Conservation (phyloP, 1,139 yeast species). For the Suhomyces kunorum region DNA sequence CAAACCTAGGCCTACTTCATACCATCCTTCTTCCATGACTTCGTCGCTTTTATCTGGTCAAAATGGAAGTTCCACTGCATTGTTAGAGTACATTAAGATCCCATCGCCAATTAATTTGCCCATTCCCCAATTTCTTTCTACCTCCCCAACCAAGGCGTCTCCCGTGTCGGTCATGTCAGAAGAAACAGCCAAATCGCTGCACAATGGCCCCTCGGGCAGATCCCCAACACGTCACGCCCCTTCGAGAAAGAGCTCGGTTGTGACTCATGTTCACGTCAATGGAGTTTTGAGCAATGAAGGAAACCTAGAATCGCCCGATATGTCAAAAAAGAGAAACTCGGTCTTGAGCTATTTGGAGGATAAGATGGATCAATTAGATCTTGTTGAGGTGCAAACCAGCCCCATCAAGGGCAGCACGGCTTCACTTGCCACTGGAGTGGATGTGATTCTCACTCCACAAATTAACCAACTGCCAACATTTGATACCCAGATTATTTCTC, state of each 20-base stretch:
- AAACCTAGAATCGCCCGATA: conserved; percentile 19
- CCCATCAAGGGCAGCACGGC: conserved; percentile 20
- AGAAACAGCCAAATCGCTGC: conserved; percentile 13
- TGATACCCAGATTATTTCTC: conserved; percentile 25
- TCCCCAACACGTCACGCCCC: conserved; percentile 18
- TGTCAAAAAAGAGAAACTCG: conserved; percentile 41
- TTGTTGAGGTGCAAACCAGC: conserved; percentile 30
- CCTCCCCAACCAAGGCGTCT: conserved; percentile 39
- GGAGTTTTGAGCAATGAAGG: conserved; percentile 45
- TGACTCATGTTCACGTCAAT: conserved; percentile 50
- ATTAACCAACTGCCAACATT: conserved; percentile 33
- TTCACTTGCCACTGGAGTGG: conserved; percentile 13
- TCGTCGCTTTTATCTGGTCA: conserved; percentile 32
- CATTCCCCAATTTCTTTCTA: conserved; percentile 38
- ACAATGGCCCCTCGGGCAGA: conserved; percentile 12
- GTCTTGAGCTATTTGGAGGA: conserved; percentile 50
- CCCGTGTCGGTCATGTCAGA: conserved; percentile 21
- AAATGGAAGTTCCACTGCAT: conserved; percentile 24
- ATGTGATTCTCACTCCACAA: conserved; percentile 29
- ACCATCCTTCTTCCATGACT: conserved; percentile 62
- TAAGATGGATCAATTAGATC: conserved; percentile 47
- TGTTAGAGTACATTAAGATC: conserved; percentile 35
- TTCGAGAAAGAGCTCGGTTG: conserved; percentile 45
- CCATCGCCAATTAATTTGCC: conserved; percentile 36
- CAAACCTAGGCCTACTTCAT: conserved; percentile 79